Evolutionary conservation across 2,329 filamentous ascomycete genomes (phyloP).

Genomic region (Arthrobotrys megalospora): DNA sequence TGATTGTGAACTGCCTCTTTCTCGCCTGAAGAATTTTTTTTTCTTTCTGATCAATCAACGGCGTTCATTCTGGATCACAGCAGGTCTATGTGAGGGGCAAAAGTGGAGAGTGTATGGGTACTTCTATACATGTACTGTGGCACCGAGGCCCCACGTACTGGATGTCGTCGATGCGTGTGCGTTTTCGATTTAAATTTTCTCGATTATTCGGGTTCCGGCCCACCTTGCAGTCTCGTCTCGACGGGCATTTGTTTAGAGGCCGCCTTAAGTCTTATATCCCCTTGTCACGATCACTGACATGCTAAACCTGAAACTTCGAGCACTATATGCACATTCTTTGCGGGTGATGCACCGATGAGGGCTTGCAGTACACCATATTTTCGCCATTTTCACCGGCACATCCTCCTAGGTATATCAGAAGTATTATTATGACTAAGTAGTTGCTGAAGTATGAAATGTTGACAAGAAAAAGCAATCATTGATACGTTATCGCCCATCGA

Average conservation of each 20-base stretch:
- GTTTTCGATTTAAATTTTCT: constrained; percentile 11
- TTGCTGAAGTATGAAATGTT: neutral
- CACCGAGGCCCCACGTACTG: neutral
- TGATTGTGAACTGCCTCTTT: constrained; percentile 7
- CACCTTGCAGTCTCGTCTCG: constrained; percentile 8
- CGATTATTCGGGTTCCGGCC: constrained; percentile 10
- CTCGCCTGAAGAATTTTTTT: neutral
- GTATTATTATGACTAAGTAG: neutral
- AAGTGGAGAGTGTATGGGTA: constrained; percentile 12
- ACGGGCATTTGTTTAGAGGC: neutral
- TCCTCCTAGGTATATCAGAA: neutral
- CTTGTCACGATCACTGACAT: neutral
- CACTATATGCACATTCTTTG: constrained; percentile 20
- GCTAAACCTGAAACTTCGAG: constrained; percentile 1
- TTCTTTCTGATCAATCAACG: constrained; percentile 24
- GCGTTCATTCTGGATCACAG: constrained; percentile 9
- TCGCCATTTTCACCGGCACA: constrained; percentile 2
- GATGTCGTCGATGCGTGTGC: neutral
- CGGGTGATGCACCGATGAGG: constrained; percentile 5
- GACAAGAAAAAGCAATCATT: neutral
- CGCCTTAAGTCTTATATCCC: neutral
- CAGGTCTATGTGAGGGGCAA: constrained; percentile 20
- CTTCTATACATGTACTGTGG: constrained; percentile 6
- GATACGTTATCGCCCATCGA: no score
- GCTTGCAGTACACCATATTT: neutral